Conservation (phyloP, 768 basidiomycete species). For the Kwoniella europaea region DNA sequence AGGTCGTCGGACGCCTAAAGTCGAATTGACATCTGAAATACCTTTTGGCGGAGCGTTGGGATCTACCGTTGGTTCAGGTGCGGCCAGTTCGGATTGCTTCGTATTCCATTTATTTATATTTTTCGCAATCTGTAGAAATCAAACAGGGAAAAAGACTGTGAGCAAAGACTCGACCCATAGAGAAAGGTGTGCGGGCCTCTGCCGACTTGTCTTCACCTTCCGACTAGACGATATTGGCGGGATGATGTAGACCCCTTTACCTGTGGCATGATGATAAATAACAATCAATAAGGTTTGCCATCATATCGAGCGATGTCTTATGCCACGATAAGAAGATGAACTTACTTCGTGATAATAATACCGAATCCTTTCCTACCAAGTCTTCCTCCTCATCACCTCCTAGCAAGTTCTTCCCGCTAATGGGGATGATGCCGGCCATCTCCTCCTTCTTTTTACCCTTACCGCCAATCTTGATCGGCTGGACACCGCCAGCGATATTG, state of each 20-base stretch:
- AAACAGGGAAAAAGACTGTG: slow-evolving; percentile 7
- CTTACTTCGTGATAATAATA: slow-evolving; percentile 50
- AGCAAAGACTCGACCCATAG: slow-evolving; percentile 14
- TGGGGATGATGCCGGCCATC: slow-evolving; percentile 28
- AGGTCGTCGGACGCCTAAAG: slow-evolving; percentile 29
- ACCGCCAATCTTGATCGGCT: slow-evolving; percentile 44
- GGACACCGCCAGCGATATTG: slow-evolving; percentile 15
- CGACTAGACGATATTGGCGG: slow-evolving; percentile 69
- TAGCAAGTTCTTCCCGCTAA: slow-evolving; percentile 36
- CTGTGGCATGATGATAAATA: slow-evolving; percentile 20
- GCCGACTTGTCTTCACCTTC: slow-evolving; percentile 49
- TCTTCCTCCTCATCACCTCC: slow-evolving; percentile 48
- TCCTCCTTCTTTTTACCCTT: slow-evolving; percentile 34
- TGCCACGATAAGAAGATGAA: background rate
- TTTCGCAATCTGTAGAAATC: slow-evolving; percentile 70
- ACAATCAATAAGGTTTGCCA: slow-evolving; percentile 15
- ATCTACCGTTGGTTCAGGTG: slow-evolving; percentile 24
- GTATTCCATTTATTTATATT: slow-evolving; percentile 98
- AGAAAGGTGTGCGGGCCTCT: slow-evolving; percentile 11
- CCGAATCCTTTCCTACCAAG: slow-evolving; percentile 44
- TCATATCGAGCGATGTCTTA: background rate
- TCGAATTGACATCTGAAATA: slow-evolving; percentile 48
- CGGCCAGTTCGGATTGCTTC: slow-evolving; percentile 79
- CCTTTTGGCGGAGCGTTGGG: slow-evolving; percentile 29
- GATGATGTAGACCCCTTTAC: slow-evolving; percentile 69